Evolutionary conservation across 164 flowering plant genomes (phyloP).

Genomic region (Stephania japonica): DNA sequence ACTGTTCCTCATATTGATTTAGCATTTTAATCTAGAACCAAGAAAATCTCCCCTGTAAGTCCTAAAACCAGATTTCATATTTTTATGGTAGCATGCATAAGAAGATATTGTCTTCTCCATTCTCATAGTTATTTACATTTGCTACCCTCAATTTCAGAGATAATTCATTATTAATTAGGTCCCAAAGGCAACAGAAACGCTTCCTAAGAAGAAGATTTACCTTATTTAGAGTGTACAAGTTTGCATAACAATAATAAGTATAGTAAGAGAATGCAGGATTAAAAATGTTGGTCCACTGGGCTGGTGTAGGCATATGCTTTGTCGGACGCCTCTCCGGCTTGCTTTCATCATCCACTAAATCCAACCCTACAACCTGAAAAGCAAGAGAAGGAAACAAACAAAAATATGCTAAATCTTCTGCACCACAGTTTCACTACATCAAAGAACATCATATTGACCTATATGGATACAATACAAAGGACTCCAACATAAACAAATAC

Average conservation of each 20-base stretch:
- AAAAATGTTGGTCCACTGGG: conserved; percentile 91
- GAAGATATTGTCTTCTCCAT: background rate
- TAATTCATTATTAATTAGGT: background rate
- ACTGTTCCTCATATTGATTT: background rate
- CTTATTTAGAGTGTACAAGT: conserved; percentile 41
- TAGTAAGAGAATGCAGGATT: conserved; percentile 98
- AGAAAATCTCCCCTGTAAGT: background rate
- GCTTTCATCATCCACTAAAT: conserved; percentile 99
- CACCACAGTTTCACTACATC: background rate
- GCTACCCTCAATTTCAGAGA: background rate
- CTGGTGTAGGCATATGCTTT: conserved; percentile 99
- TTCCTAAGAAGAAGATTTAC: background rate
- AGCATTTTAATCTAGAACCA: background rate
- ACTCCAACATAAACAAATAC: background rate
- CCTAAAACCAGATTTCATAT: background rate
- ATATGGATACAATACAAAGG: background rate
- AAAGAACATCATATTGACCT: background rate
- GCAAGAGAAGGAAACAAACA: conserved; percentile 1
- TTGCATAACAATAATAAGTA: conserved; percentile 90
- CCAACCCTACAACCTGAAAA: conserved; percentile 88
- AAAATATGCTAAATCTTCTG: background rate
- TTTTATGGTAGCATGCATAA: no score
- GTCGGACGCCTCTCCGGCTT: conserved; percentile 99
- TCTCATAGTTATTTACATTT: background rate
- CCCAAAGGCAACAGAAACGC: background rate